Conservation (phyloP, 257 asterid genomes). For the Thymus mandschuricus region DNA sequence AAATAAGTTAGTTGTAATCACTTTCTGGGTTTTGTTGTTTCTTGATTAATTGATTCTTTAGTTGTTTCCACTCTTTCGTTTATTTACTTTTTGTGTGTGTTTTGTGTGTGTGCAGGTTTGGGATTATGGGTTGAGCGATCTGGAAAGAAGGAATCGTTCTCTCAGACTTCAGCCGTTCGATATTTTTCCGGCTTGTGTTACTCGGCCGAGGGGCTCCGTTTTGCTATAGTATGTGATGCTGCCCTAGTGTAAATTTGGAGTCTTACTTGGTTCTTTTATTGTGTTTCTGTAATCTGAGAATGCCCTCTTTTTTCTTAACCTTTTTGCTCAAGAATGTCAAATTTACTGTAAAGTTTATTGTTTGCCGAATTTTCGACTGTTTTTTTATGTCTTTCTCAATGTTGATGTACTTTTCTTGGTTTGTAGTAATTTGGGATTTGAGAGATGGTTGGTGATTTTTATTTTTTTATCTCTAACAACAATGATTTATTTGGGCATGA, state of each 20-base stretch:
- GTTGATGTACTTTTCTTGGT: neutral
- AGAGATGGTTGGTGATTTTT: neutral
- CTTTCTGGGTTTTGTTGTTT: neutral
- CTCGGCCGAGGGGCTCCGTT: constrained; percentile 69
- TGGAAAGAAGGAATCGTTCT: constrained; percentile 37
- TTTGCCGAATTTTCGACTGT: neutral
- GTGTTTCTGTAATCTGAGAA: neutral
- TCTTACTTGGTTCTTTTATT: neutral
- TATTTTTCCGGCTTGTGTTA: constrained; percentile 70
- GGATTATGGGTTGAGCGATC: constrained; percentile 43
- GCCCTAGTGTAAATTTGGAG: constrained; percentile 26
- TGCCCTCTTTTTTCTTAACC: neutral
- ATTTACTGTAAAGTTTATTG: neutral
- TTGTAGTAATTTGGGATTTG: neutral
- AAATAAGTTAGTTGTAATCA: neutral
- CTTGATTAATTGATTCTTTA: neutral
- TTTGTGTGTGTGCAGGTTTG: constrained; percentile 37
- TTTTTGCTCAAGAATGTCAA: neutral
- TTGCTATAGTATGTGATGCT: constrained; percentile 71
- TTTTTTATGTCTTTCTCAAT: neutral
- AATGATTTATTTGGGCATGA: constrained; percentile 27
- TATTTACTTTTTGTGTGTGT: neutral
- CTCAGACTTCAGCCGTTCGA: constrained; percentile 62
- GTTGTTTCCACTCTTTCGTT: neutral
- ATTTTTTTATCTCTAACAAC: constrained; percentile 24